Evolutionary conservation across 495 filamentous ascomycete species (phyloP).

Genomic region (Umbilicaria muhlenbergii): DNA sequence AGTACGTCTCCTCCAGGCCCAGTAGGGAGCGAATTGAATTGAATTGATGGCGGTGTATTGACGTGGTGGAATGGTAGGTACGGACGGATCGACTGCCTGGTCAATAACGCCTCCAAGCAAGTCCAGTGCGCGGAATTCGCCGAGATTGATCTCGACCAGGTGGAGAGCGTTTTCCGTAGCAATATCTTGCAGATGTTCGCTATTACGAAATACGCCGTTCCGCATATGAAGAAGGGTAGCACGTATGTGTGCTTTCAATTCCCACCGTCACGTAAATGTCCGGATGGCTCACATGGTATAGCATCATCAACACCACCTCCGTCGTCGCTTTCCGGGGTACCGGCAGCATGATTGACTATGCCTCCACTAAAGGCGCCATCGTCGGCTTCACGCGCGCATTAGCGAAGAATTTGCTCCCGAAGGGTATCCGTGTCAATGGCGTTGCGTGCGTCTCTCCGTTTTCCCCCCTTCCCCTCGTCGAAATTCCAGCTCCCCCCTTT

Average conservation of each 20-base stretch:
- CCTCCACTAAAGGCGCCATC: constrained; percentile 47
- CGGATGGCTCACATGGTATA: constrained; percentile 11
- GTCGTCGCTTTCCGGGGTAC: constrained; percentile 40
- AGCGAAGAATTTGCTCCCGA: constrained; percentile 35
- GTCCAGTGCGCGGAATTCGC: constrained; percentile 32
- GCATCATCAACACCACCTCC: constrained; percentile 46
- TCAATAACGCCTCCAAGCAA: constrained; percentile 48
- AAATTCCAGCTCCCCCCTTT: background rate
- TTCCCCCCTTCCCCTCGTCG: background rate
- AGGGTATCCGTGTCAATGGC: constrained; percentile 48
- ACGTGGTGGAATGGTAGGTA: constrained; percentile 13
- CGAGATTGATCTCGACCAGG: constrained; percentile 34
- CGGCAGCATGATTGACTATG: constrained; percentile 38
- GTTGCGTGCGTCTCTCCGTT: constrained; percentile 30
- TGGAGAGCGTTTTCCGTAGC: constrained; percentile 35
- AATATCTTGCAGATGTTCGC: constrained; percentile 51
- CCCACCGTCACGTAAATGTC: background rate
- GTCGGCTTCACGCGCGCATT: constrained; percentile 41
- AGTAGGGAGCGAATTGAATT: background rate
- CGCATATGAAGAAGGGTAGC: constrained; percentile 37
- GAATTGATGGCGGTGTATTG: background rate
- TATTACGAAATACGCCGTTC: constrained; percentile 41
- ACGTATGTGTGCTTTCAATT: constrained; percentile 12
- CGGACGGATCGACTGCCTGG: constrained; percentile 36
- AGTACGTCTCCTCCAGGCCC: constrained; percentile 10